phyloP scores from a whole-genome alignment of 177 flowering plant genomes.

The Vitis hybrid region DNA sequence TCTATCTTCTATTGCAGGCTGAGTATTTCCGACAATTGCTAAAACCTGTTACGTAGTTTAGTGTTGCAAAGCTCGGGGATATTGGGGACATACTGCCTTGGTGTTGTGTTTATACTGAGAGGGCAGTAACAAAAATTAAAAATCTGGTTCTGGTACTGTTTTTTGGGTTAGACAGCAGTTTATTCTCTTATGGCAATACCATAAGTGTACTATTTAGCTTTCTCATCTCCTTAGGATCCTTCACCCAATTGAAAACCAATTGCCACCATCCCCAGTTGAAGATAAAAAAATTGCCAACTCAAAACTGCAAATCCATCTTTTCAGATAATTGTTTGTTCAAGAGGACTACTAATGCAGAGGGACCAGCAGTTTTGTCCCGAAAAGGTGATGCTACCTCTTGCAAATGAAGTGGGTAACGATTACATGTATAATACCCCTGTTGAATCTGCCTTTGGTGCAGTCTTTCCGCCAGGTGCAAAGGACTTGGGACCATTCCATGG shows the following conservation, averaged over 20 bases:
- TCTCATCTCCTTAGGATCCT: slow-evolving; percentile 10
- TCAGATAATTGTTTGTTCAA: slow-evolving; percentile 4
- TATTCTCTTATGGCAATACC: slow-evolving; percentile 9
- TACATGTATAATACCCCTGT: slow-evolving; percentile 25
- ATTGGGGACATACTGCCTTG: slow-evolving; percentile 23
- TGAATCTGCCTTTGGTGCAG: slow-evolving; percentile 28
- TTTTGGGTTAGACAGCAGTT: slow-evolving; percentile 15
- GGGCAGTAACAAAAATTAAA: slow-evolving; percentile 17
- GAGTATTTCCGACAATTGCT: slow-evolving; percentile 92
- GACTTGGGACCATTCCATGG: slow-evolving; percentile 35
- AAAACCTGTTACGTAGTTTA: slow-evolving; percentile 85
- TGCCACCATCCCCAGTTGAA: too few relatives aligned
- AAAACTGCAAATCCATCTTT: slow-evolving; percentile 8
- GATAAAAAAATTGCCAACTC: slow-evolving; percentile 2
- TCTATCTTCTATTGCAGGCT: slow-evolving; percentile 44
- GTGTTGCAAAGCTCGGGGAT: slow-evolving; percentile 5
- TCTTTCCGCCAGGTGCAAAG: slow-evolving; percentile 28
- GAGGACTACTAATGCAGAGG: slow-evolving; percentile 38
- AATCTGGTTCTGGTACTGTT: slow-evolving; percentile 14
- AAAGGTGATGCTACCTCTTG: slow-evolving; percentile 22
- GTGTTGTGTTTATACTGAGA: slow-evolving; percentile 17
- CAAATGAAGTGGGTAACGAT: slow-evolving; percentile 32
- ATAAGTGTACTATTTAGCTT: slow-evolving; percentile 18
- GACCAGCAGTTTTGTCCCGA: slow-evolving; percentile 31
- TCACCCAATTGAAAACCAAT: slow-evolving; percentile 6